phyloP scores from a whole-genome alignment of 768 basidiomycete genomes.

The Guyanaporus albipodus region DNA sequence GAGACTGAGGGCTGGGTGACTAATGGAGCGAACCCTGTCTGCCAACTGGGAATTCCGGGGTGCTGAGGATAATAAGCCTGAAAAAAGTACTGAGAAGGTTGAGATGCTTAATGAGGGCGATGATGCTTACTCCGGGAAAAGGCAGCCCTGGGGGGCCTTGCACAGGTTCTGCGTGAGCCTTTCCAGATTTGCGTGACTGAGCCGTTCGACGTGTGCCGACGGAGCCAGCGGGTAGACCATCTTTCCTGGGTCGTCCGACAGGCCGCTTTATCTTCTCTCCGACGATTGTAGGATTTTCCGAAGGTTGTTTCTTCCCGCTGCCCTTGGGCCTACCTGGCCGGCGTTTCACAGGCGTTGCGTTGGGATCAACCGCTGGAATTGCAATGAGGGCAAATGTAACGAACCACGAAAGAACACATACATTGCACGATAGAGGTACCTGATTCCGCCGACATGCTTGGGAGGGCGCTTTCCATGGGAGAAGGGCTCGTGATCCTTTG shows the following conservation, averaged over 20 bases:
- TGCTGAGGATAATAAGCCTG: slow-evolving; percentile 33
- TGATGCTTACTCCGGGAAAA: slow-evolving; percentile 28
- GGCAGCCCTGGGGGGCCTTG: slow-evolving; percentile 28
- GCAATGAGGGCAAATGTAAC: slow-evolving; percentile 5
- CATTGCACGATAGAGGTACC: slow-evolving; percentile 28
- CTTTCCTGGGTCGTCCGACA: slow-evolving; percentile 77
- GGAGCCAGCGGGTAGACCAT: slow-evolving; percentile 76
- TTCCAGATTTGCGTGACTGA: slow-evolving; percentile 39
- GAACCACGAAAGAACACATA: slow-evolving; percentile 3
- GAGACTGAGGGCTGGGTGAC: slow-evolving; percentile 26
- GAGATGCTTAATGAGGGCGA: not conserved
- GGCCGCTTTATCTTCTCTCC: slow-evolving; percentile 68
- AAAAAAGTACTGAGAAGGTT: slow-evolving; percentile 2
- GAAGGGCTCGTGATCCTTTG: slow-evolving; percentile 12
- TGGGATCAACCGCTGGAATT: slow-evolving; percentile 25
- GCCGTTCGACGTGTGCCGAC: slow-evolving; percentile 44
- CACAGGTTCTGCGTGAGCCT: slow-evolving; percentile 16
- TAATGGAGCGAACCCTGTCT: slow-evolving; percentile 29
- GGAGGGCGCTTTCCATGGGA: slow-evolving; percentile 25
- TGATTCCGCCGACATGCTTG: slow-evolving; percentile 25
- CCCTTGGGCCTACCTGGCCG: slow-evolving; percentile 77
- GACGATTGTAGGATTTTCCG: slow-evolving; percentile 34
- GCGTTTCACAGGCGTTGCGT: slow-evolving; percentile 48
- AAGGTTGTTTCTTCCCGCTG: slow-evolving; percentile 64
- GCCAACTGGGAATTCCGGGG: slow-evolving; percentile 29